Base-by-base conservation (phyloP, 257 asterid species). In the Solanum chiquidenum region DNA sequence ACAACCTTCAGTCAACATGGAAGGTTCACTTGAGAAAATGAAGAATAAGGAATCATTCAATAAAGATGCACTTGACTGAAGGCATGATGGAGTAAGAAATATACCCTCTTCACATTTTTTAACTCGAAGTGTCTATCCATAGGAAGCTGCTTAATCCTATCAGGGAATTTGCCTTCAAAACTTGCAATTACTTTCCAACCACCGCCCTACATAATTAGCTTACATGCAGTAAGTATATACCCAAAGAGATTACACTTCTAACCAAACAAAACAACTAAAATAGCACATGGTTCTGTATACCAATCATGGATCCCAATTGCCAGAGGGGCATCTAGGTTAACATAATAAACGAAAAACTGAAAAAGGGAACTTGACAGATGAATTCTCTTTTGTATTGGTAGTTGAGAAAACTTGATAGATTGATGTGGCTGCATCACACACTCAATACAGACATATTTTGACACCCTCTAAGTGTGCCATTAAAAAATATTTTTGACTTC, bases 111-210 rank as follows among this genome's bases (percentile, higher is more conserved):
- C 84, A 96, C 99, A 89, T 96, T 96, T 88, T 91, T 95, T 13
- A 96, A 74, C 89, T 96, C 99, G 88, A 95, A 96, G 93, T 97
- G 99, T 71, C 95, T 93, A 91, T 95, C 99, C 87, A 95, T 89
- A 58, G 99, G 99, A 66, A 97, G 96, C 87, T 97, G 96, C 92
- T 97, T 97, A 91, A 97, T 95, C 90, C 99, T 92, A 83, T 93
- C 94, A 21, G 99, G 99, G 89, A 97, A 97, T 91, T 93, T 97
- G 74, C 99, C 99, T 92, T 97, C 99, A 93, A 96, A 97, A 91
- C 98, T 93, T n/a, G 99, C 94, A 90, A 97, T 98, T 80, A 97
- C 98, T 94, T 97, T 97, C 99, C 99, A 97, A 76, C 99, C 99
- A 88, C 92, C 91, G 85, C 99, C 99, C 99, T 97, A 93, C 35